These are phyloP conservation scores for Spongispora temasekensis DNA, from an alignment of 1,284 basidiomycete genomes.

Conservation along the genomic window DNA sequence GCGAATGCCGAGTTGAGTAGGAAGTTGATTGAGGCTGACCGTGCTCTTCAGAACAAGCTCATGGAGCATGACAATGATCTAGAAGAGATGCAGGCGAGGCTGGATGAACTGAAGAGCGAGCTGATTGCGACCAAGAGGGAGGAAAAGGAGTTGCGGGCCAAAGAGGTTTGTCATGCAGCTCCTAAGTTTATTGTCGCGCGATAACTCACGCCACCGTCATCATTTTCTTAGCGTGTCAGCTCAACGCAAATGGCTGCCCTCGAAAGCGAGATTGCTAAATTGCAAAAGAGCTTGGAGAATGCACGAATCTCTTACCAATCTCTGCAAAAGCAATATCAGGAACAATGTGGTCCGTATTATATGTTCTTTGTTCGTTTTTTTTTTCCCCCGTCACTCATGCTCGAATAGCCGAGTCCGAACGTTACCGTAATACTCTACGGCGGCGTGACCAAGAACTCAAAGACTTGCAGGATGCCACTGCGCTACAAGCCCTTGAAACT, in stretches of 20 bases:
- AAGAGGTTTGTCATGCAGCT: constrained; percentile 58
- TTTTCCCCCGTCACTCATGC: constrained; percentile 6
- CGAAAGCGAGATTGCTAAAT: constrained; percentile 76
- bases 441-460: constrained; percentile 73
- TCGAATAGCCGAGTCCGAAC: constrained; percentile 67
- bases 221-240: constrained; percentile 51
- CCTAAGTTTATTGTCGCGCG: not conserved
- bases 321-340: constrained; percentile 82
- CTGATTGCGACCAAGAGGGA: constrained; percentile 76
- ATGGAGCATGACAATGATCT: constrained; percentile 75
- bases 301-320: constrained; percentile 68
- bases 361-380: not conserved
- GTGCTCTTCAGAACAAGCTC: constrained; percentile 62
- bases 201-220: constrained; percentile 2
- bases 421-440: constrained; percentile 72
- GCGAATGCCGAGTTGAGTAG: constrained; percentile 72
- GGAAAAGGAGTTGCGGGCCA: constrained; percentile 83
- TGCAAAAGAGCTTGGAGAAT: constrained; percentile 70
- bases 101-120: constrained; percentile 77
- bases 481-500: constrained; percentile 62
- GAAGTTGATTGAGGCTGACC: constrained; percentile 73
- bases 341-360: constrained; percentile 74
- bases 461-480: constrained; percentile 56
- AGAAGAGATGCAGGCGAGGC: constrained; percentile 67
- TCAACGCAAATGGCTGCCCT: constrained; percentile 64